Evolutionary conservation across 768 basidiomycete genomes (phyloP), one percentile per base, ranked within the genome.

Genomic region (Clavulina sp.): DNA sequence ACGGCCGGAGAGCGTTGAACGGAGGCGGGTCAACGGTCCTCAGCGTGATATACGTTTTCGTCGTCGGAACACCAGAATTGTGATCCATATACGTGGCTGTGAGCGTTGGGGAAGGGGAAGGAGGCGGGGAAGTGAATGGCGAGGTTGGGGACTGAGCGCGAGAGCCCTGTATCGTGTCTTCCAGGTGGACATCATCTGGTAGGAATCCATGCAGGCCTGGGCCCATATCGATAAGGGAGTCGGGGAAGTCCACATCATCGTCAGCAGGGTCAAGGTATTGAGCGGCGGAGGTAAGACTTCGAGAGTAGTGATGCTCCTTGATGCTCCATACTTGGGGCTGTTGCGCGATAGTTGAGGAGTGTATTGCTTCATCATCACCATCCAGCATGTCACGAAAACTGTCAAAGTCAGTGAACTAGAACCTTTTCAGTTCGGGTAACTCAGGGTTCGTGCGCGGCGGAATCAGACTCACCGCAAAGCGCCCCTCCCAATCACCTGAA

Each of bases 301-400:
- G 53, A 5, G 18, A 18, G n/a, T 32, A 24, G 41, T 84, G 77
- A 58, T 86, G 76, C 63, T 88, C 85, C 32, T 76, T 76, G 40
- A 95, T 66, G 59, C 79, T 81, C 88, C 89, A 93, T 0, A 87
- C 87, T 61, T 95, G 91, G 18, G 76, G 78, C 63, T 96, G 89
- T 57, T 81, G 76, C 1, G 82, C 86, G 26, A 85, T 78, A 46
- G 79, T 69, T 41, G 81, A 80, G 40, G 77, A 75, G 57, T 84
- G 77, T n/a, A 93, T 66, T 19, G 84, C 86, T 4, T 73, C 70
- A n/a, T 85, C 36, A 34, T 63, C 59, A 0, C 68, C 68, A 21
- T 61, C 63, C 6, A 69, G 57, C 66, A 68, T 69, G 53, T 65
- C 66, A 44, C 66, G 70, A 52, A 92, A 70, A 21, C 74, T 73